A percentile compares a stretch with the other conserved stretches of the same genome.
Conservation (phyloP, 805 yeast species). For the Aciculoconidium aculeatum region DNA sequence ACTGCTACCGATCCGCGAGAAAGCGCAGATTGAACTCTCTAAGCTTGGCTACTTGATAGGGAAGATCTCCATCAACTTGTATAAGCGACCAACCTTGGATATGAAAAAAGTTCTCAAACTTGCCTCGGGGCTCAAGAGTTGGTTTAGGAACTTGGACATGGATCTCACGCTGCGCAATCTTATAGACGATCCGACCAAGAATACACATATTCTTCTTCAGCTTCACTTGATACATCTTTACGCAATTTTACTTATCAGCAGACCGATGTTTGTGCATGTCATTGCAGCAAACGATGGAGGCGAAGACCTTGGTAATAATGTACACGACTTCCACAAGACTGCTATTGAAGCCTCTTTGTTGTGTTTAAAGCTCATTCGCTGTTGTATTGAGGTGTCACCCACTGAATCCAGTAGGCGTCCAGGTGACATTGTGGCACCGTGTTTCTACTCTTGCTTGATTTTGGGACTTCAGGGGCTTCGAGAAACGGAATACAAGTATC, state of each 20-base stretch:
- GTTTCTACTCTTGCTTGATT: slow-evolving; percentile 11
- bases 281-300: too few relatives aligned
- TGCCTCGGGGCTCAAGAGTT: slow-evolving; percentile 4
- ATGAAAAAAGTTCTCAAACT: slow-evolving; percentile 1
- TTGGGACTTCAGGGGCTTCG: too few relatives aligned
- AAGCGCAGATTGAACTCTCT: slow-evolving; percentile 4
- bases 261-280: slow-evolving; percentile 6
- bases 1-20: slow-evolving; percentile 1
- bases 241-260: slow-evolving; percentile 4
- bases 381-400: slow-evolving; percentile 9
- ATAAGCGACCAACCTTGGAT: slow-evolving; percentile 1
- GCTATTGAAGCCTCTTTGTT: slow-evolving; percentile 13
- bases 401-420: slow-evolving; percentile 7
- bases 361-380: slow-evolving; percentile 12
- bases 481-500: too few relatives aligned
- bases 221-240: slow-evolving; percentile 5
- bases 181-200: background rate
- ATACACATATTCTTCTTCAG: slow-evolving; percentile 2
- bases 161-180: slow-evolving; percentile 1
- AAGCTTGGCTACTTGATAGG: slow-evolving; percentile 4
- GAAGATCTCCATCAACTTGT: slow-evolving; percentile 4
- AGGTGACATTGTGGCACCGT: slow-evolving; percentile 11
- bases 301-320: too few relatives aligned
- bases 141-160: slow-evolving; percentile 2
- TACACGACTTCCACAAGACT: slow-evolving; percentile 10